phyloP scores from a whole-genome alignment of 2,329 filamentous ascomycete genomes.

The Aspergillus udagawae region DNA sequence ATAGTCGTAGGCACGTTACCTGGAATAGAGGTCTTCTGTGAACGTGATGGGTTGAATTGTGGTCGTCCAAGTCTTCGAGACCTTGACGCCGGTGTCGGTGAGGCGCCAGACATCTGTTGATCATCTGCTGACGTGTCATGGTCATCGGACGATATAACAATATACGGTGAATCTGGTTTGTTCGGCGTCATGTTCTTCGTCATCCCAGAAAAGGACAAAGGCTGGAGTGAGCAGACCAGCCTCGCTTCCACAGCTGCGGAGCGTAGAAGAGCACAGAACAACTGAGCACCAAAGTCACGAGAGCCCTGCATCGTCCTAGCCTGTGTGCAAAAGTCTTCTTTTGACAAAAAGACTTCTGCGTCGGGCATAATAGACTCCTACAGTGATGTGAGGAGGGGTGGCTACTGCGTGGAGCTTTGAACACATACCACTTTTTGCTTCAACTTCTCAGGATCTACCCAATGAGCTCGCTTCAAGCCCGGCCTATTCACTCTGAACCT shows the following conservation, averaged over 20 bases:
- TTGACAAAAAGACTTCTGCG: slow-evolving; percentile 65
- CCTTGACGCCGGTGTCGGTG: slow-evolving; percentile 15
- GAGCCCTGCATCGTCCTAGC: slow-evolving; percentile 72
- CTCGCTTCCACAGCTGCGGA: slow-evolving; percentile 76
- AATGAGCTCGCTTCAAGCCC: slow-evolving; percentile 67
- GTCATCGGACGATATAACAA: slow-evolving; percentile 35
- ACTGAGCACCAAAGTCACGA: slow-evolving; percentile 80
- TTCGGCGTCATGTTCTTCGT: slow-evolving; percentile 42
- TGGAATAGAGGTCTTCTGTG: slow-evolving; percentile 11
- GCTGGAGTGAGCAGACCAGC: slow-evolving; percentile 86
- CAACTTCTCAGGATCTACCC: slow-evolving; percentile 65
- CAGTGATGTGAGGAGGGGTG: slow-evolving; percentile 9
- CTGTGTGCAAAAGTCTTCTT: slow-evolving; percentile 67
- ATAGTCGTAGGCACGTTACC: slow-evolving; percentile 14
- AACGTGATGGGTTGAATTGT: slow-evolving; percentile 24
- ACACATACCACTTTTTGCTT: slow-evolving; percentile 46
- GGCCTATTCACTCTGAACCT: slow-evolving; percentile 68
- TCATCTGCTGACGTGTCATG: slow-evolving; percentile 29
- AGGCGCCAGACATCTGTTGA: slow-evolving; percentile 7
- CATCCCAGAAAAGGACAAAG: slow-evolving; percentile 62
- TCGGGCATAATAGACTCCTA: slow-evolving; percentile 58
- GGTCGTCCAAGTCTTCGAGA: slow-evolving; percentile 35
- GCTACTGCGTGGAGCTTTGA: slow-evolving; percentile 10
- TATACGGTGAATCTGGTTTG: slow-evolving; percentile 36
- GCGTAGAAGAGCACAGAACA: slow-evolving; percentile 84